Conservation (phyloP, 1,139 yeast genomes). For the Kodamaea anthophila region DNA sequence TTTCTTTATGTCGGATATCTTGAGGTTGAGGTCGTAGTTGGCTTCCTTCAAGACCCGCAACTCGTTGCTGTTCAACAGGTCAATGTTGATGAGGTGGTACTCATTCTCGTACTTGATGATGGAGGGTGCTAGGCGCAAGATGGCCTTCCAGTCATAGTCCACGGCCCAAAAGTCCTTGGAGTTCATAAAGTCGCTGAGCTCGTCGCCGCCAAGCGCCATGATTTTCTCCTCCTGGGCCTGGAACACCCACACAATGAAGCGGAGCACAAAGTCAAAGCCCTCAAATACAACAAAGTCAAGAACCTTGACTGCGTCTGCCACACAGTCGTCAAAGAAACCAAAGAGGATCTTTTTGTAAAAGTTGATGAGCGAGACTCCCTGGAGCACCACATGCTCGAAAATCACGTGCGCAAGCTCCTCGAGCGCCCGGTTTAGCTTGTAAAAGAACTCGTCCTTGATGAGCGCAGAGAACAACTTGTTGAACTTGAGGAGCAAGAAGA, state of each 20-base stretch:
- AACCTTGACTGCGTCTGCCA: conserved; percentile 14
- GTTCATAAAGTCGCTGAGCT: conserved; percentile 21
- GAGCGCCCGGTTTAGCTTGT: conserved; percentile 31
- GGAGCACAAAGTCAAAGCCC: conserved; percentile 33
- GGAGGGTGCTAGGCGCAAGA: conserved; percentile 22
- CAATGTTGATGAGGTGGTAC: conserved; percentile 36
- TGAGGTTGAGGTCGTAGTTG: conserved; percentile 28
- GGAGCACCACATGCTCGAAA: conserved; percentile 31
- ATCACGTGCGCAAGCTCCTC: conserved; percentile 26
- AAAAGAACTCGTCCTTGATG: conserved; percentile 33
- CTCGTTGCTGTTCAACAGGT: conserved; percentile 36
- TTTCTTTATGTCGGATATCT: conserved; percentile 23
- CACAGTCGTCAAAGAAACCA: conserved; percentile 18
- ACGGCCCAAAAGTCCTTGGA: conserved; percentile 18
- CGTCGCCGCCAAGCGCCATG: conserved; percentile 23
- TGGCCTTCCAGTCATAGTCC: conserved; percentile 12
- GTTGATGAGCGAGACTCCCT: conserved; percentile 29
- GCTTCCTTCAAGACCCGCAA: conserved; percentile 33
- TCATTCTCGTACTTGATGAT: conserved; percentile 42
- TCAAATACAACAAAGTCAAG: conserved; percentile 37
- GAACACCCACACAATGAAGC: conserved; percentile 25
- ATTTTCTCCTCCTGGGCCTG: conserved; percentile 15
- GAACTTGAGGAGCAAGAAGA: conserved; percentile 31
- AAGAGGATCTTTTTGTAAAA: conserved; percentile 21
- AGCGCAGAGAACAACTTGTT: conserved; percentile 23